Evolutionary conservation across 208 protist species (phyloP).

Genomic region (Trichomonas vaginalis): DNA sequence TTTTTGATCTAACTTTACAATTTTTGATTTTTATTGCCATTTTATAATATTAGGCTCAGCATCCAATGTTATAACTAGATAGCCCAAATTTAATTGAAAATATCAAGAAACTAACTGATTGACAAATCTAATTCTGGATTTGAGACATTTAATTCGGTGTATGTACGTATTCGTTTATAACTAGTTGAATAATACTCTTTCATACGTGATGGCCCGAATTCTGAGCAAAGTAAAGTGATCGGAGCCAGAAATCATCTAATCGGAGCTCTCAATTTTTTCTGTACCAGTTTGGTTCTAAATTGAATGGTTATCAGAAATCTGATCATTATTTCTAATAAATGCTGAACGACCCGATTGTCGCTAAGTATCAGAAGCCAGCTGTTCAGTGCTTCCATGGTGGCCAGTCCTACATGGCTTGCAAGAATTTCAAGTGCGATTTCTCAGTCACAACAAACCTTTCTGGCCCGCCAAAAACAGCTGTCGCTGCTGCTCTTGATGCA

Average conservation of each 20-base stretch:
- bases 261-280: not conserved
- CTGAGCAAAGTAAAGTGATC: not conserved
- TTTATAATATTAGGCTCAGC: no score
- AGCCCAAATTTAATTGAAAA: no score
- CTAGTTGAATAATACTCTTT: no score
- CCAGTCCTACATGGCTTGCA: not conserved
- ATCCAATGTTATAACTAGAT: no score
- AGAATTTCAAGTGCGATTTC: not conserved
- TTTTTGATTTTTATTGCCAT: no score
- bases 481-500: not conserved
- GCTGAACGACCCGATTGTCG: not conserved
- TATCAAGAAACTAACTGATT: no score
- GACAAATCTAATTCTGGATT: no score
- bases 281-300: not conserved
- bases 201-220: no score
- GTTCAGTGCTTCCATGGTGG: conserved; percentile 14
- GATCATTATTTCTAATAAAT: not conserved
- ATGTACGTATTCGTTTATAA: no score
- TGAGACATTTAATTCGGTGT: not conserved
- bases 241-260: not conserved
- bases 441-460: not conserved
- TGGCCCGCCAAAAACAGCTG: not conserved
- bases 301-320: not conserved
- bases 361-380: not conserved
- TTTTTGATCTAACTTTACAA: no score